These are phyloP conservation scores for Starmerella scarabaei DNA, from an alignment of 805 yeast genomes.

Conservation along the genomic window DNA sequence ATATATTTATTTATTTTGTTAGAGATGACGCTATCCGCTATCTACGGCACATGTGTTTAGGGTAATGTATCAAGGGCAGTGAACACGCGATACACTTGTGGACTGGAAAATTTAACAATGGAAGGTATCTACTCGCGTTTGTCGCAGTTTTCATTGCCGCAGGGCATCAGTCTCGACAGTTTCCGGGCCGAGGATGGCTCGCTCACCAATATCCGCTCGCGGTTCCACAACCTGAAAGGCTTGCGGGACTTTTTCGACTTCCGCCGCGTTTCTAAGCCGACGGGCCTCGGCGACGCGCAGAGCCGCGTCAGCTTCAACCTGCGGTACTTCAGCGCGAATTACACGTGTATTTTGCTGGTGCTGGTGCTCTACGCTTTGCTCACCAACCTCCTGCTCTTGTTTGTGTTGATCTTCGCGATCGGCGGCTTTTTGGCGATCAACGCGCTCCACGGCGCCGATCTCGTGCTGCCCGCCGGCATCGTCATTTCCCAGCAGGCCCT, in stretches of 20 bases:
- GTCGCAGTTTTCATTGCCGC: conserved; percentile 12
- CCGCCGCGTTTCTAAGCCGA: conserved; percentile 81
- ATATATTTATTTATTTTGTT: too few species aligned
- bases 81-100: neutral
- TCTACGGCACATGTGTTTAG: too few species aligned
- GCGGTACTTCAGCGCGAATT: conserved; percentile 78
- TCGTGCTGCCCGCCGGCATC: conserved; percentile 52
- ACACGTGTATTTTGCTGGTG: conserved; percentile 55
- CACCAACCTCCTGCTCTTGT: conserved; percentile 71
- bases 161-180: conserved; percentile 10
- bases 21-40: too few species aligned
- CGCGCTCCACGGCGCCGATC: conserved; percentile 68
- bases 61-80: neutral
- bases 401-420: conserved; percentile 62
- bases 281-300: conserved; percentile 77
- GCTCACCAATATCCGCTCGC: conserved; percentile 35
- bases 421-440: conserved; percentile 70
- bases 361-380: conserved; percentile 74
- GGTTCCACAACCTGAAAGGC: conserved; percentile 63
- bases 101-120: conserved; percentile 6
- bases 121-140: conserved; percentile 19
- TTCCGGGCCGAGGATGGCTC: conserved; percentile 15
- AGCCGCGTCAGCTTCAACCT: conserved; percentile 77
- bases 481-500: conserved; percentile 59
- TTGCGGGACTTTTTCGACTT: conserved; percentile 90